Conservation (phyloP, 345 rosid species). For the Pistacia integerrima region DNA sequence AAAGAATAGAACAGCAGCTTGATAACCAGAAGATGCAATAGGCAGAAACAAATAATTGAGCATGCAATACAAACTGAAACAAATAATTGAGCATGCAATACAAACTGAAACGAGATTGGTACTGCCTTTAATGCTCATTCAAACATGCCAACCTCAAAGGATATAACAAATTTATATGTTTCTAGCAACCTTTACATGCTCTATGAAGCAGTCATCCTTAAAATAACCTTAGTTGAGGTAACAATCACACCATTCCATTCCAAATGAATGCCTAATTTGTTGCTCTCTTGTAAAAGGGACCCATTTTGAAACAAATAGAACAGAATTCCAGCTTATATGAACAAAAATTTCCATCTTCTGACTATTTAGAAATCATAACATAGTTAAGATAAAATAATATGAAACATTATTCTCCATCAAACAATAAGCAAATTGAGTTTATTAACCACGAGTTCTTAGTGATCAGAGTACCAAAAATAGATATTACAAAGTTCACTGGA, state of each 20-base stretch:
- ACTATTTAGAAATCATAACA: background rate
- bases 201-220: background rate
- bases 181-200: background rate
- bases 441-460: background rate
- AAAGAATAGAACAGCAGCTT: background rate
- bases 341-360: background rate
- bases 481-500: background rate
- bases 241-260: background rate
- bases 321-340: background rate
- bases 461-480: slow-evolving; percentile 4
- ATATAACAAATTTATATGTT: background rate
- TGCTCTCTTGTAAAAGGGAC: background rate
- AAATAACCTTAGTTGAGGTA: background rate
- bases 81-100: slow-evolving; percentile 1
- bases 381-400: background rate
- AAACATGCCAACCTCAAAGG: background rate
- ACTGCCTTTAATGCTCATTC: background rate
- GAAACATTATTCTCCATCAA: background rate
- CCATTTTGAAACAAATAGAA: background rate
- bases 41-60: slow-evolving; percentile 1
- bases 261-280: background rate
- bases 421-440: background rate
- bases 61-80: background rate
- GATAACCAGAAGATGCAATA: background rate
- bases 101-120: background rate